Evolutionary conservation across 805 yeast species (phyloP).

Genomic region (Ogataea parapolymorpha): DNA sequence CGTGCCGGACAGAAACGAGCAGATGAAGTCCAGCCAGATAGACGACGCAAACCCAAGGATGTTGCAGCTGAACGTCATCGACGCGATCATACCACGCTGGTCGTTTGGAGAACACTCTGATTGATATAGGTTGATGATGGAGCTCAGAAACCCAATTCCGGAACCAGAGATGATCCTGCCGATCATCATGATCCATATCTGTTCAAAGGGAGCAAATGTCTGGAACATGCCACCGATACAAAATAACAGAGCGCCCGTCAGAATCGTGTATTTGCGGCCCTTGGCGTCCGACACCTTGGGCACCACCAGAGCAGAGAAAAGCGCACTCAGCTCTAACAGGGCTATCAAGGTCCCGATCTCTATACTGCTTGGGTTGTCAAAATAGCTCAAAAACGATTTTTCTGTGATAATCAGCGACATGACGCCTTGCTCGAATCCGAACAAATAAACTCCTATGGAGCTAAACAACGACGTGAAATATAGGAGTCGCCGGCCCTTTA

Average conservation of each 20-base stretch:
- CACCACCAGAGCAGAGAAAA: slow-evolving; percentile 67
- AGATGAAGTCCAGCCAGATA: slow-evolving; percentile 83
- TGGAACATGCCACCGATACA: slow-evolving; percentile 75
- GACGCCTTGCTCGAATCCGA: slow-evolving; percentile 73
- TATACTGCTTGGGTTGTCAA: slow-evolving; percentile 66
- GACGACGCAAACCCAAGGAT: slow-evolving; percentile 76
- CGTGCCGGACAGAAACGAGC: slow-evolving; percentile 60
- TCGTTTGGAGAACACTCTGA: slow-evolving; percentile 86
- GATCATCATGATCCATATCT: slow-evolving; percentile 53
- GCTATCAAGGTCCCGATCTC: slow-evolving; percentile 82
- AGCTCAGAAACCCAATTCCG: slow-evolving; percentile 83
- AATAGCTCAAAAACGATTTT: slow-evolving; percentile 60
- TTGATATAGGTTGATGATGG: slow-evolving; percentile 85
- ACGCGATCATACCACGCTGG: slow-evolving; percentile 79
- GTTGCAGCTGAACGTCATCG: slow-evolving; percentile 86
- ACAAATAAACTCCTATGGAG: slow-evolving; percentile 41
- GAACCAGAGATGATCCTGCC: slow-evolving; percentile 79
- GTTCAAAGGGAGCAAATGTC: slow-evolving; percentile 44
- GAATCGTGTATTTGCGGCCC: slow-evolving; percentile 76
- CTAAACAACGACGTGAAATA: slow-evolving; percentile 28
- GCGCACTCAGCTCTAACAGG: slow-evolving; percentile 79
- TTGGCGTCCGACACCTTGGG: slow-evolving; percentile 71
- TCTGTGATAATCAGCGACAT: slow-evolving; percentile 82
- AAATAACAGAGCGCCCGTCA: slow-evolving; percentile 71
- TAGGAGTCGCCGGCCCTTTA: slow-evolving; percentile 25